A percentile compares a stretch with the other conserved stretches of the same genome.
These are phyloP conservation scores for Hyparrhenia diplandra DNA, from an alignment of 176 grass and related monocot species.

Conservation along the genomic window DNA sequence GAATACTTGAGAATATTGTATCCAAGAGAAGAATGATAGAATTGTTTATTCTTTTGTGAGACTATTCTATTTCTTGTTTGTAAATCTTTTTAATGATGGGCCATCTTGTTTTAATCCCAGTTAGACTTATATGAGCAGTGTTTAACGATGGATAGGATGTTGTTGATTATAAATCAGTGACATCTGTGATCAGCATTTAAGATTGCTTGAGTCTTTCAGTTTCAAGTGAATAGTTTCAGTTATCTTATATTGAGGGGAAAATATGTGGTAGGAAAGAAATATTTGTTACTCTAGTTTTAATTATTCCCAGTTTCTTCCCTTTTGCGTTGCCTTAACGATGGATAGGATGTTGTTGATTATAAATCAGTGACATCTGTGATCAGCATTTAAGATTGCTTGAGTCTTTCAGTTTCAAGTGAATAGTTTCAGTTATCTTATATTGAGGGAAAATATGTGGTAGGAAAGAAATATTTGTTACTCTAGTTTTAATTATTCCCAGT, in stretches of 20 bases:
- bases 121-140: not conserved
- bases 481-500: not conserved
- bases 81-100: not conserved
- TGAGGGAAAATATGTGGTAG: not conserved
- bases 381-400: not conserved
- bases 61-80: not conserved
- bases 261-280: not conserved
- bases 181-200: not conserved
- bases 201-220: too few species aligned
- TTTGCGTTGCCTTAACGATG: too few species aligned
- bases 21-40: not conserved
- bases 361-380: not conserved
- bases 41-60: not conserved
- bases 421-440: not conserved
- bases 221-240: not conserved
- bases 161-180: not conserved
- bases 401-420: not conserved
- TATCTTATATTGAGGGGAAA: not conserved
- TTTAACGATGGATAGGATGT: not conserved
- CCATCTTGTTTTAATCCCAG: not conserved
- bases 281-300: not conserved
- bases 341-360: not conserved
- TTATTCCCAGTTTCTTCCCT: too few species aligned
- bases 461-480: not conserved
- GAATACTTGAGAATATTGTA: not conserved